A percentile compares a stretch with the other conserved stretches of the same genome.
Conservation (phyloP, 208 protist genomes). For the Wallacemonas sp. region DNA sequence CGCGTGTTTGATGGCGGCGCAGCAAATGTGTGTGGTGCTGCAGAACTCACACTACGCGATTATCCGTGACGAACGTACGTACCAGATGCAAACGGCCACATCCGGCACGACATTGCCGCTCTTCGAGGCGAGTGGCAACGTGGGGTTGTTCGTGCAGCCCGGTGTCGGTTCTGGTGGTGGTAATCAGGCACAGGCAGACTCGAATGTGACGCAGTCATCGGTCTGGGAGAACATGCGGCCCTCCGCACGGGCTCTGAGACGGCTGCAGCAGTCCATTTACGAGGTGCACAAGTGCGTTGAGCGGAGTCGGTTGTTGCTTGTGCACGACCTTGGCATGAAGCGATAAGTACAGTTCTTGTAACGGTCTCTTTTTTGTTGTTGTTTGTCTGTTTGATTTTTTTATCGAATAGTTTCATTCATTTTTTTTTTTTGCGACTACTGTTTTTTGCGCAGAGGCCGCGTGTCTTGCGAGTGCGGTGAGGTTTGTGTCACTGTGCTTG, state of each 20-base stretch:
- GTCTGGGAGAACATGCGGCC: background rate
- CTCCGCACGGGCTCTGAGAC: slow-evolving; percentile 10
- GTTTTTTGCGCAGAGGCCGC: too few species aligned
- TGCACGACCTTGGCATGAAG: too few species aligned
- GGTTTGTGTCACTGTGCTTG: too few species aligned
- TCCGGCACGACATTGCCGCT: background rate
- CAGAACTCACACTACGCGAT: slow-evolving; percentile 4
- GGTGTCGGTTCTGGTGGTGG: too few species aligned
- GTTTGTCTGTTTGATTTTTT: background rate
- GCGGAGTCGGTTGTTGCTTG: too few species aligned
- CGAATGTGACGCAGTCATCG: background rate
- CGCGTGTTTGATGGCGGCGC: background rate
- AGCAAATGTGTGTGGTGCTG: slow-evolving; percentile 3
- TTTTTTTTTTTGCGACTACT: too few species aligned
- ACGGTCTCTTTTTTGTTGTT: background rate
- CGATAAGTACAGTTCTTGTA: too few species aligned
- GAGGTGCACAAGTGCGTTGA: background rate
- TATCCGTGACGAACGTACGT: background rate
- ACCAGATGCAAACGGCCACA: slow-evolving; percentile 1
- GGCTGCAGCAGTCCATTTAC: background rate
- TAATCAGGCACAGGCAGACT: background rate
- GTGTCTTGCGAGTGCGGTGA: too few species aligned
- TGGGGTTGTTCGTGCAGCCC: too few species aligned
- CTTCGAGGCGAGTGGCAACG: too few species aligned
- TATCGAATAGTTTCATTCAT: slow-evolving; percentile 1